These are phyloP conservation scores for Tylopilus sp. DNA, from an alignment of 768 basidiomycete species.

Conservation along the genomic window DNA sequence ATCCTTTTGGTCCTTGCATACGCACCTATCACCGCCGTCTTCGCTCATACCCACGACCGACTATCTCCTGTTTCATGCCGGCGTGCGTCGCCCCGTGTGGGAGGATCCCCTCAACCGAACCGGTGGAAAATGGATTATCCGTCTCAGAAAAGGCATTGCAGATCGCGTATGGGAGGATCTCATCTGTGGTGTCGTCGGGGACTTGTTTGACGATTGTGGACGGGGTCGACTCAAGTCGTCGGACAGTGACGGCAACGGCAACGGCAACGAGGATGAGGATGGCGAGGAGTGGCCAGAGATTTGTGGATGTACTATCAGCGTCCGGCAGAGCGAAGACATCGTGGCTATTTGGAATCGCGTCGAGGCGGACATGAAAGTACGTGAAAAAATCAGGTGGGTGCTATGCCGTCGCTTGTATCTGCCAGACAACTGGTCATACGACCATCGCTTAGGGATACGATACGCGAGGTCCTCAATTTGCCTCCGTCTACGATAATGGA, in stretches of 20 bases:
- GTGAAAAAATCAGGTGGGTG: constrained; percentile 79
- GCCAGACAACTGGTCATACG: background rate
- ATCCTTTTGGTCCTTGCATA: constrained; percentile 93
- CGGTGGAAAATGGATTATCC: constrained; percentile 95
- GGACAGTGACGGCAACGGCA: constrained; percentile 34
- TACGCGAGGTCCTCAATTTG: constrained; percentile 72
- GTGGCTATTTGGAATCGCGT: constrained; percentile 89
- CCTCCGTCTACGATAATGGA: constrained; percentile 82
- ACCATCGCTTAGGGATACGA: constrained; percentile 59
- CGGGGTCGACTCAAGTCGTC: constrained; percentile 24
- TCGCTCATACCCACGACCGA: constrained; percentile 86
- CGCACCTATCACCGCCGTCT: constrained; percentile 85
- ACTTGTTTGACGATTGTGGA: constrained; percentile 76
- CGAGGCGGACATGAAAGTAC: constrained; percentile 70
- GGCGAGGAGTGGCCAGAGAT: constrained; percentile 70
- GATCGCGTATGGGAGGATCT: constrained; percentile 92
- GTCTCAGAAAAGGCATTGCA: constrained; percentile 85
- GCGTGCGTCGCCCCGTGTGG: constrained; percentile 89
- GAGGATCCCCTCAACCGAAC: constrained; percentile 86
- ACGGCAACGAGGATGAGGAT: constrained; percentile 32
- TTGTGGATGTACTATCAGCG: constrained; percentile 93
- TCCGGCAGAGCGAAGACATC: constrained; percentile 91
- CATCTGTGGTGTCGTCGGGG: constrained; percentile 82
- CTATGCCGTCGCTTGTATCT: constrained; percentile 14
- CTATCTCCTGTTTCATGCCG: constrained; percentile 86